Conservation (phyloP, 1,284 basidiomycete genomes). For the Exobasidium cylindrosporum region DNA sequence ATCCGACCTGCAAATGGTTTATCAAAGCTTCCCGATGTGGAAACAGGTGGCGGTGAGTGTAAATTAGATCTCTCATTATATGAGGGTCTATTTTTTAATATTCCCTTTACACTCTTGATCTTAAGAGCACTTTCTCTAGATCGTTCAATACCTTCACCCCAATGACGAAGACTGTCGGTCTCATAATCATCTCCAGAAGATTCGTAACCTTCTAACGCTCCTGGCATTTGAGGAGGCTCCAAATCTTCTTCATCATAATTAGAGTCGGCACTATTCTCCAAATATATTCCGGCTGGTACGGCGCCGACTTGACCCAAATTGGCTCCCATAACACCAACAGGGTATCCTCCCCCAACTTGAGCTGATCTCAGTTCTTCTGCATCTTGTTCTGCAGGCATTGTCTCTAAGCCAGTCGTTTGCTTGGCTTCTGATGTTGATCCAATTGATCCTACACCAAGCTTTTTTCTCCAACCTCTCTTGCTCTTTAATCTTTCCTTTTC, state of each 20-base stretch:
- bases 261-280: slow-evolving; percentile 62
- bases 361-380: neutral
- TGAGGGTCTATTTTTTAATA: slow-evolving; percentile 66
- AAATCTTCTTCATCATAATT: slow-evolving; percentile 72
- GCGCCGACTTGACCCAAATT: neutral
- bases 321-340: neutral
- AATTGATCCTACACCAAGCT: slow-evolving; percentile 54
- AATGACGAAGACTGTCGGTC: slow-evolving; percentile 54
- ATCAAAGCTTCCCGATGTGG: slow-evolving; percentile 18
- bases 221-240: slow-evolving; percentile 64
- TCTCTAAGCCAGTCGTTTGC: slow-evolving; percentile 35
- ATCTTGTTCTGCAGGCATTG: slow-evolving; percentile 22
- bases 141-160: slow-evolving; percentile 69
- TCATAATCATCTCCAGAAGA: slow-evolving; percentile 62
- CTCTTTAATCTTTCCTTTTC: slow-evolving; percentile 55
- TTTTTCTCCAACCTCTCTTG: slow-evolving; percentile 51
- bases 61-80: slow-evolving; percentile 25
- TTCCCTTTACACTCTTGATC: slow-evolving; percentile 72
- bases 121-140: slow-evolving; percentile 63
- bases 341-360: neutral
- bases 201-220: slow-evolving; percentile 29
- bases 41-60: neutral
- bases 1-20: slow-evolving; percentile 47
- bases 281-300: slow-evolving; percentile 4
- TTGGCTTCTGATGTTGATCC: slow-evolving; percentile 3